phyloP scores from a whole-genome alignment of 805 yeast genomes.

The Starmerella bombicola region DNA sequence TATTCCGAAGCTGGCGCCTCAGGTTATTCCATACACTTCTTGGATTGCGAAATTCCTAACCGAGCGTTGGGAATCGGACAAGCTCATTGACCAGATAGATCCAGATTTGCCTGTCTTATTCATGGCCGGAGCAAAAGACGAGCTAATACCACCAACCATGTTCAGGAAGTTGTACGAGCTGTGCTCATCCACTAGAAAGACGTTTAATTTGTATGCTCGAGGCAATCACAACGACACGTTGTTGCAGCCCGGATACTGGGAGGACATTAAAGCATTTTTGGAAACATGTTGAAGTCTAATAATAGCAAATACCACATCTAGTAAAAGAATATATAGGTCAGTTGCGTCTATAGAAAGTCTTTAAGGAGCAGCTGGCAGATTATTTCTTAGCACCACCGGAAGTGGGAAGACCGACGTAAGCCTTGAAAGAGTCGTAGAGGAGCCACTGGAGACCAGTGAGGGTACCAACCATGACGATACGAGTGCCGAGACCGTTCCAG shows the following conservation, averaged over 20 bases:
- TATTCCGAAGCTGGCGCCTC: constrained; percentile 49
- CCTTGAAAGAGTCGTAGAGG: constrained; percentile 90
- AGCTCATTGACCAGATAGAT: constrained; percentile 40
- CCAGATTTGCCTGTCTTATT: constrained; percentile 52
- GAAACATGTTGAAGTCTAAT: neutral
- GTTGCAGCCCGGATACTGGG: constrained; percentile 68
- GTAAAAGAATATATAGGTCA: neutral
- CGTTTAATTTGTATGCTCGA: constrained; percentile 41
- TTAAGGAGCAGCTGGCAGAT: neutral
- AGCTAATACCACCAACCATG: constrained; percentile 81
- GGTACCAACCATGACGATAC: constrained; percentile 96
- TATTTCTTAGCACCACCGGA: constrained; percentile 46
- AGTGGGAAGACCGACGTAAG: constrained; percentile 87
- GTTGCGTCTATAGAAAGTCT: neutral
- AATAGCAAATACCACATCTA: neutral
- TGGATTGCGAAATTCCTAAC: constrained; percentile 41
- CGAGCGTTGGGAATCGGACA: constrained; percentile 73
- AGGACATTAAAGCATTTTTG: constrained; percentile 45
- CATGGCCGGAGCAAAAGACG: constrained; percentile 65
- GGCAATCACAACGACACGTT: constrained; percentile 80
- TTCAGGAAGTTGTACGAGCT: constrained; percentile 49
- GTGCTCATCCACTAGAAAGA: constrained; percentile 41
- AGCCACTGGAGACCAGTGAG: constrained; percentile 96
- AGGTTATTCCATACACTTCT: constrained; percentile 28
- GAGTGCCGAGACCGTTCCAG: constrained; percentile 90